Evolutionary conservation across 768 basidiomycete genomes (phyloP).

Genomic region (Neoboletus brunneissimus): DNA sequence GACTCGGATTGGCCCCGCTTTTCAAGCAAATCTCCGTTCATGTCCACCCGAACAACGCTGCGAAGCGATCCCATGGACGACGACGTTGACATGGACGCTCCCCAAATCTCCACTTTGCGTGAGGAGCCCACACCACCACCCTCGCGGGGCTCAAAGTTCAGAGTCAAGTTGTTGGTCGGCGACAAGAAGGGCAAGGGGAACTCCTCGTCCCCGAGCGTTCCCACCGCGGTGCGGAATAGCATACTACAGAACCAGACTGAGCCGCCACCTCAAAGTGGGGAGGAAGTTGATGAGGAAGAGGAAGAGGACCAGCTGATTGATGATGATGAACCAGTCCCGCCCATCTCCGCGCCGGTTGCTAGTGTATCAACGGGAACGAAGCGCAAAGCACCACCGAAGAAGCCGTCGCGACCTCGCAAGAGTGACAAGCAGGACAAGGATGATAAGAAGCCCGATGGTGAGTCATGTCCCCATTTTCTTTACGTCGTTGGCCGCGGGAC

Average conservation of each 20-base stretch:
- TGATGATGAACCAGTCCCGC: constrained; percentile 45
- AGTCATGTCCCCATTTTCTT: constrained; percentile 29
- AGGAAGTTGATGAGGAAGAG: constrained; percentile 60
- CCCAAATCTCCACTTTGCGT: constrained; percentile 73
- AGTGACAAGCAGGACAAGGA: constrained; percentile 44
- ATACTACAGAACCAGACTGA: constrained; percentile 16
- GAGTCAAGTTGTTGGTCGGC: constrained; percentile 51
- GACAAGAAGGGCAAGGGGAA: constrained; percentile 41
- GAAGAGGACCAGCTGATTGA: constrained; percentile 83
- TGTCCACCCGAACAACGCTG: neutral
- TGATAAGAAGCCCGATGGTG: constrained; percentile 48
- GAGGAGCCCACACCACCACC: constrained; percentile 75
- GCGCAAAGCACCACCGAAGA: constrained; percentile 46
- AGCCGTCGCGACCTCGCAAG: constrained; percentile 53
- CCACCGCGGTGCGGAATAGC: constrained; percentile 20
- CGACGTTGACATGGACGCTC: constrained; percentile 71
- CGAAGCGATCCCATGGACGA: constrained; percentile 34
- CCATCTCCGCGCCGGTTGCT: constrained; percentile 27
- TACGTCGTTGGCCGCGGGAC: constrained; percentile 14
- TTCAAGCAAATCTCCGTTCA: neutral
- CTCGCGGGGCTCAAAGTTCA: constrained; percentile 37
- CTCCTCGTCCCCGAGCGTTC: constrained; percentile 32
- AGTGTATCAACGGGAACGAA: constrained; percentile 41
- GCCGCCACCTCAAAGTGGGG: constrained; percentile 33
- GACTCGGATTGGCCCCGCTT: neutral